These are phyloP conservation scores for Aureobasidium sp. DNA, from an alignment of 2,329 filamentous ascomycete genomes.

Conservation along the genomic window DNA sequence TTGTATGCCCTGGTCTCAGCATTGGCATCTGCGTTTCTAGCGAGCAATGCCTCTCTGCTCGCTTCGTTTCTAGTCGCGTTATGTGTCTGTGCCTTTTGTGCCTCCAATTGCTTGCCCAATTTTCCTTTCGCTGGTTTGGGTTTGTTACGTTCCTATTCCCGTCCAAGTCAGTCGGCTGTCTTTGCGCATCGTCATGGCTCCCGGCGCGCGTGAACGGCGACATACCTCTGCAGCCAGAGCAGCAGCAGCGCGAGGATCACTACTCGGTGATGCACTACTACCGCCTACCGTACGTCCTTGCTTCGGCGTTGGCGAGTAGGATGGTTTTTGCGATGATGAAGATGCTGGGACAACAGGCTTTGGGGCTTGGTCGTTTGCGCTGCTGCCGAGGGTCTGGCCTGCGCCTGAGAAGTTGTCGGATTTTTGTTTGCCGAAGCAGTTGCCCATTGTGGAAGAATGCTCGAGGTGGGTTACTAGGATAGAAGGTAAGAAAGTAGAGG, in stretches of 20 bases:
- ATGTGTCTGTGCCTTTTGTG: conserved; percentile 67
- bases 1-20: conserved; percentile 46
- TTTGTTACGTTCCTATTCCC: conserved; percentile 58
- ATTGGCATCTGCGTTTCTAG: conserved; percentile 61
- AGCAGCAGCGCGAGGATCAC: conserved; percentile 64
- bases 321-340: conserved; percentile 18
- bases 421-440: conserved; percentile 68
- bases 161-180: conserved; percentile 17
- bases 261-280: conserved; percentile 18
- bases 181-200: conserved; percentile 4
- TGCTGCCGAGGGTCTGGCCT: conserved; percentile 60
- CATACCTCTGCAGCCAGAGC: conserved; percentile 79
- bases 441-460: conserved; percentile 59
- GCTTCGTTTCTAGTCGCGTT: conserved; percentile 60
- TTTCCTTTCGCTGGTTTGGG: conserved; percentile 57
- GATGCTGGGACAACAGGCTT: conserved; percentile 36
- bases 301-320: conserved; percentile 17
- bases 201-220: conserved; percentile 16
- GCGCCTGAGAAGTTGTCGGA: conserved; percentile 63
- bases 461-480: neutral
- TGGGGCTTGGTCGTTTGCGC: conserved; percentile 32
- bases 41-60: conserved; percentile 58
- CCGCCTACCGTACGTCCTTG: conserved; percentile 46
- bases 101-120: conserved; percentile 61
- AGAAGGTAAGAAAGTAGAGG: neutral